phyloP scores from a whole-genome alignment of 106 monocot species.

The Allium fistulosum region DNA sequence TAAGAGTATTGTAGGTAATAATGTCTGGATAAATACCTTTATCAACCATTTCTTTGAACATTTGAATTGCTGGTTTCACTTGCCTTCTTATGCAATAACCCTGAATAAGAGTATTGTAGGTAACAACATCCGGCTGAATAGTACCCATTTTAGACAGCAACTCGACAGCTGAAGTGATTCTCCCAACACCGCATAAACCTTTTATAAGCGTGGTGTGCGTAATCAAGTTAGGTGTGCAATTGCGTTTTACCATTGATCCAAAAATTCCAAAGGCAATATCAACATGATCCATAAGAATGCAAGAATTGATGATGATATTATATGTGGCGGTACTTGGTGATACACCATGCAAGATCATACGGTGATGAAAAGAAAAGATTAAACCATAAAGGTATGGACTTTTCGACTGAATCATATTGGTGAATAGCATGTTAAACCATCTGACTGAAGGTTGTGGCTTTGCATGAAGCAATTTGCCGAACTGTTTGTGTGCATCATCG shows the following conservation, averaged over 20 bases:
- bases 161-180: too few species aligned
- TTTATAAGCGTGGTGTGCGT: too few species aligned
- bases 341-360: conserved; percentile 5
- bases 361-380: background rate
- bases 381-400: background rate
- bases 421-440: conserved; percentile 8
- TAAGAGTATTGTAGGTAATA: too few species aligned
- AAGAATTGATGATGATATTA: conserved; percentile 12
- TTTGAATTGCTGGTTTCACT: background rate
- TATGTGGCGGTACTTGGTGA: conserved; percentile 8
- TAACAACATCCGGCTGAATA: conserved; percentile 17
- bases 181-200: too few species aligned
- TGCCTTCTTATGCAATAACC: background rate
- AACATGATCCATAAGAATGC: conserved; percentile 7
- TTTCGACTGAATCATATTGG: background rate
- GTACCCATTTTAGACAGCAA: conserved; percentile 27
- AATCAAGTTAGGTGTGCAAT: conserved; percentile 17
- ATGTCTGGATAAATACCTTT: too few species aligned
- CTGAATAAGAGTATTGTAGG: conserved; percentile 10
- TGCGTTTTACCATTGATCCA: too few species aligned
- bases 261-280: conserved; percentile 14
- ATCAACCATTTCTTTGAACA: too few species aligned
- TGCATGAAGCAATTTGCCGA: conserved; percentile 5
- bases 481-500: background rate
- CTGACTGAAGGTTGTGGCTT: conserved; percentile 9